A percentile compares a stretch with the other conserved stretches of the same genome.
Evolutionary conservation across 2,329 filamentous ascomycete species (phyloP).

Genomic region (Capronia americana): DNA sequence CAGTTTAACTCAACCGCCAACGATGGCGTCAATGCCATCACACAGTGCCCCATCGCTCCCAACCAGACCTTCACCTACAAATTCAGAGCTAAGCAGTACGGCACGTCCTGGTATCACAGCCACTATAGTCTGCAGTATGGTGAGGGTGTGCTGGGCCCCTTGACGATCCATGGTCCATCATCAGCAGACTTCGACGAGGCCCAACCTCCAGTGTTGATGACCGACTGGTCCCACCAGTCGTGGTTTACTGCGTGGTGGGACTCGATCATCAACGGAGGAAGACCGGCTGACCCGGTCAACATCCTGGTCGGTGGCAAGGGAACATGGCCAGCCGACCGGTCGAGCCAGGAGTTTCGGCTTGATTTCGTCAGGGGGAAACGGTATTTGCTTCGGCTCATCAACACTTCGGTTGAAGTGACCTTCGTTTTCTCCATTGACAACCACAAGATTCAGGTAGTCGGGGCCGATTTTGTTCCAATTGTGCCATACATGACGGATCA

Average conservation of each 20-base stretch:
- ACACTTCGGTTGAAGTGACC: conserved; percentile 9
- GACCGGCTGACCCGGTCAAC: conserved; percentile 1
- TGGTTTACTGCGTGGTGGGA: conserved; percentile 7
- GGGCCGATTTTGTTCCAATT: conserved; percentile 17
- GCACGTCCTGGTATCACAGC: conserved; percentile 65
- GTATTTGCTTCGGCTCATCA: conserved; percentile 19
- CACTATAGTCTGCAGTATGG: conserved; percentile 50
- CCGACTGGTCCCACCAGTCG: conserved; percentile 12
- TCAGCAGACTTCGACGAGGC: conserved; percentile 11
- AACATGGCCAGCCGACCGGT: not conserved
- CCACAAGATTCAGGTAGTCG: conserved; percentile 16
- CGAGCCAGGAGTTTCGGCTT: conserved; percentile 1
- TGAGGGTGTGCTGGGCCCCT: conserved; percentile 8
- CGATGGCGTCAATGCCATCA: conserved; percentile 43
- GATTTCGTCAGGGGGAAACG: not conserved
- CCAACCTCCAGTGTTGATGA: conserved; percentile 10
- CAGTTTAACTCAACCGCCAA: conserved; percentile 6
- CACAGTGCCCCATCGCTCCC: conserved; percentile 59
- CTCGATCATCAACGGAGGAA: not conserved
- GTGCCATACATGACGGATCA: conserved; percentile 20
- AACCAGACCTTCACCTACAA: conserved; percentile 62
- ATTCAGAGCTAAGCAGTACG: conserved; percentile 62
- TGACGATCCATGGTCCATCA: conserved; percentile 12
- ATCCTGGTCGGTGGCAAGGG: conserved; percentile 15
- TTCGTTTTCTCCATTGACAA: conserved; percentile 22